phyloP scores from a whole-genome alignment of 176 grass and related monocot species.

The Metroxylon sagu region DNA sequence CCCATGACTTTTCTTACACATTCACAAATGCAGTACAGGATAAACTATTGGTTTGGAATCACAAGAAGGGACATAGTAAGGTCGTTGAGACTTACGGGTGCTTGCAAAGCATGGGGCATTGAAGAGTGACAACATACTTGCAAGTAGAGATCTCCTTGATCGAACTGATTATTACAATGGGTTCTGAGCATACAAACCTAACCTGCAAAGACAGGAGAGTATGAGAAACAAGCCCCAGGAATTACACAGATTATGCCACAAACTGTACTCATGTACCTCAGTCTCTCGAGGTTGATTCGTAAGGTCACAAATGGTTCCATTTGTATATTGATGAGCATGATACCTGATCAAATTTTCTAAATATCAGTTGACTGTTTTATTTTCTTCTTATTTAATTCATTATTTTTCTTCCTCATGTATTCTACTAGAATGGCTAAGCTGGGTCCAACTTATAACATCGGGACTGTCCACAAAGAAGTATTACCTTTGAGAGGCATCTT shows the following conservation, averaged over 20 bases:
- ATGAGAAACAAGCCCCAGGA: not conserved
- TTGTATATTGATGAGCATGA: conserved; percentile 80
- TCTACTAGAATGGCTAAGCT: not conserved
- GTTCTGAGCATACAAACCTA: conserved; percentile 79
- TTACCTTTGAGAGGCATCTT: conserved; percentile 79
- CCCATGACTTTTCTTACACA: too few species aligned
- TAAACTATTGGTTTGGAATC: too few species aligned
- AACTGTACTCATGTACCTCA: conserved; percentile 39
- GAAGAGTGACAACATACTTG: conserved; percentile 76
- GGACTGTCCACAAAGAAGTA: not conserved
- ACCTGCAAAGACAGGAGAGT: conserved; percentile 37
- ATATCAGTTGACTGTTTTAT: too few species aligned
- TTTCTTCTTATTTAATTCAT: too few species aligned
- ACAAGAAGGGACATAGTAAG: not conserved
- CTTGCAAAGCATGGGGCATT: conserved; percentile 83
- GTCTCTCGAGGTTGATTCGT: conserved; percentile 66
- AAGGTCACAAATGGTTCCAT: conserved; percentile 84
- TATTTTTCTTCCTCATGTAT: not conserved
- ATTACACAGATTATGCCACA: not conserved
- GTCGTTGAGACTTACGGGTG: conserved; percentile 51
- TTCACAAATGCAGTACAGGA: too few species aligned
- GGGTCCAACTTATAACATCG: too few species aligned
- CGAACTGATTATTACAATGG: conserved; percentile 59
- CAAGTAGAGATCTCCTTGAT: conserved; percentile 95
- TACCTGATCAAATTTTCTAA: conserved; percentile 36